Base-by-base conservation (phyloP, 1,284 basidiomycete genomes). In the Nidula niveotomentosa region DNA sequence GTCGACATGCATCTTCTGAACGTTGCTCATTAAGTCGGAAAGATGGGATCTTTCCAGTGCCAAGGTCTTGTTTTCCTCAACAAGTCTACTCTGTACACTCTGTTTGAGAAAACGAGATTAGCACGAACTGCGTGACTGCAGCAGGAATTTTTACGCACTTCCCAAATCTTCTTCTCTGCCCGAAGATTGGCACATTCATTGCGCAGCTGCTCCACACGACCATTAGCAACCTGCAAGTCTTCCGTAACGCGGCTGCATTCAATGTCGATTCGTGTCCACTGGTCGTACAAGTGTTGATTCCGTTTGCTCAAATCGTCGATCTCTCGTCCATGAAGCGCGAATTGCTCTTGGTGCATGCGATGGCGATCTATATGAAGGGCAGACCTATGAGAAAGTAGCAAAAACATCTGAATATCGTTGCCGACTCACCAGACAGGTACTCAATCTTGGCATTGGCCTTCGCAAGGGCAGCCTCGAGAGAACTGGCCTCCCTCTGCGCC, bases 141-240 rank as follows among this genome's bases (percentile, higher is more conserved):
- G 41, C 5, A 30, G 30, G 6, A 8, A 49, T 15, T 18, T 13
- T 10, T 1, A 68, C 85, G 51, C 52, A 91, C 93, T 85, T 92
- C 91, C 90, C 90, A 94, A 44, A 95, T 90, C 63, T 88, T 90
- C 77, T 93, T 94, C 79, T 98, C 96, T 0, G 94, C 93, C 34
- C 89, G 84, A 35, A 96, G 80, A 63, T 91, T 94, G 1, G 92
- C 89, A 56, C 80, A 84, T 65, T 97, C 94, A 60, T 91, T 93
- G 6, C 92, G 85, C 39, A 93, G 74, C 55, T 90, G 85, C 56
- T 94, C 91, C 33, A 88, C 70, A 10, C 78, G 76, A 36, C 77
- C 74, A 55, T 81, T 84, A 2, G 85, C 77, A 17, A 77, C 69
- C 39, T 82, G 69, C 9, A 91, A 70, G 52, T 91, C 88, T 53